Conservation (phyloP, 1,284 basidiomycete species). For the Cystobasidiaceae sp. region DNA sequence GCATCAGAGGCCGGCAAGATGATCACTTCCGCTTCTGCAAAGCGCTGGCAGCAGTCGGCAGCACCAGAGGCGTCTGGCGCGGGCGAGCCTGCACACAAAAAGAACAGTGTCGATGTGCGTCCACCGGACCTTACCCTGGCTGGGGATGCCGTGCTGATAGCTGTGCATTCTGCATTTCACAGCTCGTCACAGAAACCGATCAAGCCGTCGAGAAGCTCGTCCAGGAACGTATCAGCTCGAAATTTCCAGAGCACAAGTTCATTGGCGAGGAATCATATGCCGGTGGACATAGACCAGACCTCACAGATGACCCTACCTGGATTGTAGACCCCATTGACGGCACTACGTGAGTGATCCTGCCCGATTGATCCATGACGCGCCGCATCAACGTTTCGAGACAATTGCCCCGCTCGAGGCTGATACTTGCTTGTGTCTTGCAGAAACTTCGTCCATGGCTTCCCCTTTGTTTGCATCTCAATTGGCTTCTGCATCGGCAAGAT, state of each 20-base stretch:
- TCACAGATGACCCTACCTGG: constrained; percentile 84
- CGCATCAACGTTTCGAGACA: no score
- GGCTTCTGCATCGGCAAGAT: constrained; percentile 75
- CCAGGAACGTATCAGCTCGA: constrained; percentile 59
- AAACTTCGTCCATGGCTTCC: constrained; percentile 89
- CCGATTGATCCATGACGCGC: no score
- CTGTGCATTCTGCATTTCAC: neutral
- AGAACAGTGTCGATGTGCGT: constrained; percentile 71
- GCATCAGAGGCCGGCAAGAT: constrained; percentile 54
- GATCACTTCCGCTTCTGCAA: constrained; percentile 50
- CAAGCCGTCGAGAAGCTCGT: constrained; percentile 85
- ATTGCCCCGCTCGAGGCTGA: no score
- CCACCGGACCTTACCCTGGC: no score
- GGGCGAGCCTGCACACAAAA: constrained; percentile 56
- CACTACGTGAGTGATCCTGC: neutral
- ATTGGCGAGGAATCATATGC: constrained; percentile 87
- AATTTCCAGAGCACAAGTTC: constrained; percentile 67
- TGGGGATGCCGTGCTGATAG: no score
- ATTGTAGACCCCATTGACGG: constrained; percentile 80
- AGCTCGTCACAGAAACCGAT: constrained; percentile 93
- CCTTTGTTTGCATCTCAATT: constrained; percentile 82
- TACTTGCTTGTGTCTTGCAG: no score
- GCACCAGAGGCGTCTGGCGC: constrained; percentile 38
- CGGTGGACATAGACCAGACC: constrained; percentile 60
- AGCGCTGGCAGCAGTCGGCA: constrained; percentile 41